These are phyloP conservation scores for Graphilbum fragrans DNA, from an alignment of 2,329 filamentous ascomycete species.

Conservation along the genomic window DNA sequence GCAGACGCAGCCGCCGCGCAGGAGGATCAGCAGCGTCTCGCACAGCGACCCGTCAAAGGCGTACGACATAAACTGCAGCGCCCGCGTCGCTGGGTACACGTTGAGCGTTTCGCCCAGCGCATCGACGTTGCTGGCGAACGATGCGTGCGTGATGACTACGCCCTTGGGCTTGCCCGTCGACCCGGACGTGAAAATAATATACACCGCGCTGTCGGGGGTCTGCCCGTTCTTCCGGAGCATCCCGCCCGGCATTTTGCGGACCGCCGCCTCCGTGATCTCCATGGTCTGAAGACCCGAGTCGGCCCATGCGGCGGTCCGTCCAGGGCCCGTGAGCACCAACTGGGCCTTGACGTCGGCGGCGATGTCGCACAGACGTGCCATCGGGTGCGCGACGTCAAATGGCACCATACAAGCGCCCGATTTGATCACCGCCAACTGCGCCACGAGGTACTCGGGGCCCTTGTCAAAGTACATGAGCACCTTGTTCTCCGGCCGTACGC, in stretches of 20 bases:
- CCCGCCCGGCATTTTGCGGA: too few species aligned
- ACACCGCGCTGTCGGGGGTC: constrained; percentile 31
- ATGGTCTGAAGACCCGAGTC: too few species aligned
- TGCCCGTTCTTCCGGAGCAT: constrained; percentile 5
- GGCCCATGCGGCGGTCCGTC: too few species aligned
- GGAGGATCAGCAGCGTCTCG: constrained; percentile 41
- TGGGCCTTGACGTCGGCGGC: neutral
- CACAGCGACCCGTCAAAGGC: constrained; percentile 41
- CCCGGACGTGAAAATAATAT: constrained; percentile 48
- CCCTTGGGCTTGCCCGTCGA: constrained; percentile 46
- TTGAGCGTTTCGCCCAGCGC: constrained; percentile 37
- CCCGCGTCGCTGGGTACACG: constrained; percentile 38
- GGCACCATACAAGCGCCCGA: constrained; percentile 37
- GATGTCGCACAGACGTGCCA: constrained; percentile 10
- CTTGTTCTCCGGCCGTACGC: constrained; percentile 38
- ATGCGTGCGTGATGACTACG: constrained; percentile 48
- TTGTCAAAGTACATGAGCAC: constrained; percentile 61
- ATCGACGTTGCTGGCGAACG: constrained; percentile 40
- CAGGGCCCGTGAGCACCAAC: constrained; percentile 4
- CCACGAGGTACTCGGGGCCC: constrained; percentile 53
- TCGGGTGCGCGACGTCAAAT: constrained; percentile 31
- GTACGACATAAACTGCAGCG: constrained; percentile 45
- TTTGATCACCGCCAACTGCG: constrained; percentile 53
- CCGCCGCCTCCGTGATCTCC: too few species aligned
- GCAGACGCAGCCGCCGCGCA: constrained; percentile 46